Base-by-base conservation (phyloP, 2,329 filamentous ascomycete species). In the Capronia coronata region DNA sequence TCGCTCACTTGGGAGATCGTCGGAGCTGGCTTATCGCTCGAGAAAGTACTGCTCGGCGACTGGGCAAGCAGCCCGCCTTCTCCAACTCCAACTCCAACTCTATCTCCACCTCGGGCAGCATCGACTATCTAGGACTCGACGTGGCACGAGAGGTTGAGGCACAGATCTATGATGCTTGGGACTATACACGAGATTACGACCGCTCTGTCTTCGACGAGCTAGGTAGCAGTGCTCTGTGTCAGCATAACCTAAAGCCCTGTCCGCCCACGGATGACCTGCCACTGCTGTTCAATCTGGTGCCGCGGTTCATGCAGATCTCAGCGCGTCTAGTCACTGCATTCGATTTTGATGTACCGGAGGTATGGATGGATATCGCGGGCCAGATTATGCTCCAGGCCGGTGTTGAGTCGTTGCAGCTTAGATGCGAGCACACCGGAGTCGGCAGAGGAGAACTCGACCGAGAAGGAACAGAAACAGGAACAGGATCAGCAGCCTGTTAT, bases 381-480 rank as follows among this genome's bases (percentile, higher is more conserved):
- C 46, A 59, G 34, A 51, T 60, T 21, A 57, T 60, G 51, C 41
- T 58, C 3, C 57, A 56, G 29, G 45, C 57, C 4, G 46, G 54
- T 29, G 14, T 60, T 10, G 52, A 59, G 29, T 27, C 44, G 7
- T 32, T 56, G 9, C 34, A 32, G 6, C 11, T 42, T 16, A 37
- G 37, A 9, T 29, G 48, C 40, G 19, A 32, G 13, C 16, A 34
- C 37, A 29, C 25, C 9, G n/a, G 7, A n/a, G 29, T n/a, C 7
- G 29, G 29, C 3, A n/a, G 7, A 11, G 29, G 19, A 9, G 19
- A 42, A n/a, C n/a, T n/a, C n/a, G n/a, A n/a, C n/a, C n/a, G n/a
- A n/a, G n/a, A n/a, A n/a, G n/a, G n/a, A n/a, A n/a, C n/a, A n/a
- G n/a, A n/a, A n/a, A n/a, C n/a, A n/a, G n/a, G n/a, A n/a, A n/a